Percentiles rank a stretch among this genome's conserved stretches.
These are phyloP conservation scores for Corymbia maculata DNA, from an alignment of 345 rosid genomes.

Conservation along the genomic window DNA sequence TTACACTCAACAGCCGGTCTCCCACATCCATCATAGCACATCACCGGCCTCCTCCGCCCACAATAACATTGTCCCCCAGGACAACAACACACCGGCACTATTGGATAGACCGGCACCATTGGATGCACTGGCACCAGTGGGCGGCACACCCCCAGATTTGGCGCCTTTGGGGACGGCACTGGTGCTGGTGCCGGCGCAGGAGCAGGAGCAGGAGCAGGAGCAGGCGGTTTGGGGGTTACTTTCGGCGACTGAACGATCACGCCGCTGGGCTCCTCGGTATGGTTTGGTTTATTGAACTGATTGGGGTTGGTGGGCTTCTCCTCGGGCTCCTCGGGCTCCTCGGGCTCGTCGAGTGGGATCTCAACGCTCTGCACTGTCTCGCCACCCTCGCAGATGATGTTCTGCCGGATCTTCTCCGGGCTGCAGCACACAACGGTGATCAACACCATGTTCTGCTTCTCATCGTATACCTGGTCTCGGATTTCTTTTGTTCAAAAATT, in stretches of 20 bases:
- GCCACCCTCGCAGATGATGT: not conserved
- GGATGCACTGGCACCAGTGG: not conserved
- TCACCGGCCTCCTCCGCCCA: not conserved
- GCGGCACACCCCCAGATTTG: not conserved
- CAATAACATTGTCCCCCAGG: not conserved
- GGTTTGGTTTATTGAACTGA: not conserved
- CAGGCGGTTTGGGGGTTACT: not conserved
- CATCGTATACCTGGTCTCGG: conserved; percentile 53
- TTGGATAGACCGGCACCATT: not conserved
- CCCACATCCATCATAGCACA: not conserved
- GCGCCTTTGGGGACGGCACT: not conserved
- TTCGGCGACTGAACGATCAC: not conserved
- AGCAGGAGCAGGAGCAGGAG: not conserved
- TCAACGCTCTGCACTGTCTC: not conserved
- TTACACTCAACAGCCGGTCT: not conserved
- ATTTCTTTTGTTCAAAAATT: conserved; percentile 58
- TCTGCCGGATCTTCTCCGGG: conserved; percentile 48
- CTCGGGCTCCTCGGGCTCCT: conserved; percentile 1
- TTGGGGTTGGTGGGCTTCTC: not conserved
- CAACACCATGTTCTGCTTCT: conserved; percentile 48
- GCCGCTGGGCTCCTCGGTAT: conserved; percentile 7
- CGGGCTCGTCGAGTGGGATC: not conserved
- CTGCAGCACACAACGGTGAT: conserved; percentile 70
- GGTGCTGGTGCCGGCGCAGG: not conserved
- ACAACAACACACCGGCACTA: not conserved